phyloP scores from a whole-genome alignment of 345 rosid species.

The Syzygium jambos region DNA sequence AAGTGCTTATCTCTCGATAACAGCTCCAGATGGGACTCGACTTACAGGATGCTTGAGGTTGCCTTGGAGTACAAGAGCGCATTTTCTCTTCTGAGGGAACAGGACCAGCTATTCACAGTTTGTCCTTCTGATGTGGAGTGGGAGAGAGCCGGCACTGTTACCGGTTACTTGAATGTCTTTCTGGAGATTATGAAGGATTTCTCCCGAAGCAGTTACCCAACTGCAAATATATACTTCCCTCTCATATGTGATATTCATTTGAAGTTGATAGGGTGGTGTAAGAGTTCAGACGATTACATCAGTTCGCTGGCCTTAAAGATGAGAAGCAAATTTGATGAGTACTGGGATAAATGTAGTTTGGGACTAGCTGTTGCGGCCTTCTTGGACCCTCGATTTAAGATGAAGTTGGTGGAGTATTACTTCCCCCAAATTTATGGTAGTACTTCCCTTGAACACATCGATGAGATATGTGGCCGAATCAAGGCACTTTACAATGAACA shows the following conservation, averaged over 20 bases:
- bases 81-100: constrained; percentile 38
- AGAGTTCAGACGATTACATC: constrained; percentile 49
- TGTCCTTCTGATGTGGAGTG: constrained; percentile 64
- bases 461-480: constrained; percentile 46
- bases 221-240: constrained; percentile 58
- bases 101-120: constrained; percentile 16
- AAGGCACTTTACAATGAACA: constrained; percentile 63
- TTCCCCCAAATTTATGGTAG: constrained; percentile 51
- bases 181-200: constrained; percentile 44
- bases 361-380: constrained; percentile 65
- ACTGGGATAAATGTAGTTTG: constrained; percentile 65
- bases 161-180: constrained; percentile 50
- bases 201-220: constrained; percentile 32
- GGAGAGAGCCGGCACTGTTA: constrained; percentile 32
- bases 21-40: constrained; percentile 51
- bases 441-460: constrained; percentile 41
- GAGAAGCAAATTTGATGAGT: constrained; percentile 57
- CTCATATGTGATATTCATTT: constrained; percentile 61
- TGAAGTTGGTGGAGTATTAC: constrained; percentile 76
- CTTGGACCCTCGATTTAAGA: constrained; percentile 77
- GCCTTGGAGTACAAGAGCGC: constrained; percentile 38
- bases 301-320: constrained; percentile 46
- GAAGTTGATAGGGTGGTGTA: constrained; percentile 64
- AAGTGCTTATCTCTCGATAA: constrained; percentile 43
- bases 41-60: constrained; percentile 57